Evolutionary conservation across 345 rosid species (phyloP), one percentile per base, ranked within the genome.

Genomic region (Hibiscus syriacus): DNA sequence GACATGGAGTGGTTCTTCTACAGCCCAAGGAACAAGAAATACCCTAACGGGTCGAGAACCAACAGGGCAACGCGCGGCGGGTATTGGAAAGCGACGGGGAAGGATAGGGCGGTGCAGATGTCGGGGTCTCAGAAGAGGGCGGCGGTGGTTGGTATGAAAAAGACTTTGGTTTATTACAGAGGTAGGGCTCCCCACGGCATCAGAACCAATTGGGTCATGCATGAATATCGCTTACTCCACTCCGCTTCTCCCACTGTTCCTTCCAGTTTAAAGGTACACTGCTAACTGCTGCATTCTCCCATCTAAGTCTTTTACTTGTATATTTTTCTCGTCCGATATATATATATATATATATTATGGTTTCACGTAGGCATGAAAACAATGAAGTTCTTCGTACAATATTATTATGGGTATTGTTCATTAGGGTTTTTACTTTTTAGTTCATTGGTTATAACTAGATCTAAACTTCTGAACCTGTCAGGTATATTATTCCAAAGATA

Each of bases 1-100:
- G 91, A 88, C 59, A 71, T 84, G 89, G 94, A 88, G 79, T 88
- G 94, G 94, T 88, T 84, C 66, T 88, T 88, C 66, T 88, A 83
- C 27, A 86, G 94, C 74, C 85, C 85, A 39, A 84, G 94, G 72
- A 91, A 88, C 57, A 88, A 81, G 80, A 88, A 88, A 72, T 88
- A 88, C 67, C 94, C 94, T 3, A 88, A 88, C 62, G 94, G 94
- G 3, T 86, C 91, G 22, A 83, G 94, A 70, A 88, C 91, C 0
- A 88, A 88, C 75, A 75, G 94, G 65, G 94, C 94, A 6, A 88
- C 94, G 1, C 72, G 82, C 55, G 89, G 70, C 16, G 94, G 94
- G 11, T 86, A 88, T 57, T 88, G 94, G 94, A 88, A 88, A 62
- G 94, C 94, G 26, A 88, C 94, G 1, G 94, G 94, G 5, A 88